Percentiles rank a stretch among this genome's conserved stretches.
These are phyloP conservation scores for Tetrapyrgos nigripes DNA, from an alignment of 1,284 basidiomycete genomes.

Conservation along the genomic window DNA sequence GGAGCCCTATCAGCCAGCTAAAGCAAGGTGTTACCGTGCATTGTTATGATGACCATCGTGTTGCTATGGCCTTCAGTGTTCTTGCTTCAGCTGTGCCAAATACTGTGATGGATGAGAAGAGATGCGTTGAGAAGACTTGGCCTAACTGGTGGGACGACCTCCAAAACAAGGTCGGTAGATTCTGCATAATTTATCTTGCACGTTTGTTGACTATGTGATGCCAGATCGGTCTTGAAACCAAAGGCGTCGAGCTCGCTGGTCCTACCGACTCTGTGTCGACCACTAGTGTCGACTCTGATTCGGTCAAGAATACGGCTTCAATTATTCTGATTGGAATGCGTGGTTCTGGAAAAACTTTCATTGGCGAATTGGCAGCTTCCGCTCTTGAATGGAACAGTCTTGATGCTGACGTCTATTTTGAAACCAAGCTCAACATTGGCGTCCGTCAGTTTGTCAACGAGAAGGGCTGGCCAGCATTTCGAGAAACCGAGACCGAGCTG, in stretches of 20 bases:
- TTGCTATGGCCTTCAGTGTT: slow-evolving; percentile 98
- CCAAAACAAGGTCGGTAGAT: slow-evolving; percentile 77
- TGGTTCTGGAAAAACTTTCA: slow-evolving; percentile 93
- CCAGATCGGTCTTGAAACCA: slow-evolving; percentile 89
- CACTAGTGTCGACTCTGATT: neutral
- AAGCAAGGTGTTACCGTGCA: slow-evolving; percentile 80
- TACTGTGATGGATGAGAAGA: slow-evolving; percentile 92
- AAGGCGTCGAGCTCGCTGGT: slow-evolving; percentile 79
- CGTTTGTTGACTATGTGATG: slow-evolving; percentile 14
- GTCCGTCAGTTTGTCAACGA: slow-evolving; percentile 82
- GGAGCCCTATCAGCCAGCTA: slow-evolving; percentile 70
- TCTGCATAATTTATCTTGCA: neutral
- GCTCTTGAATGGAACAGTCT: slow-evolving; percentile 81
- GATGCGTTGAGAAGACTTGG: slow-evolving; percentile 99
- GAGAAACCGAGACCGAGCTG: slow-evolving; percentile 62
- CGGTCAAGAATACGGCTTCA: slow-evolving; percentile 53
- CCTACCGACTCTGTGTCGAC: slow-evolving; percentile 41
- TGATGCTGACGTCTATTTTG: slow-evolving; percentile 90
- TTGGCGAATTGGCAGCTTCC: slow-evolving; percentile 82
- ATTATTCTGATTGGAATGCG: slow-evolving; percentile 96
- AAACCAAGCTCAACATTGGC: slow-evolving; percentile 64
- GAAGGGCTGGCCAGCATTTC: slow-evolving; percentile 83
- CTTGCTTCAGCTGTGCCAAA: slow-evolving; percentile 78
- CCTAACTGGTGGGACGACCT: slow-evolving; percentile 99
- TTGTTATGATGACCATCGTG: slow-evolving; percentile 98